Evolutionary conservation across 306 rosid genomes (phyloP), one percentile per base, ranked within the genome.

Genomic region (Elaeagnus macrophylla): DNA sequence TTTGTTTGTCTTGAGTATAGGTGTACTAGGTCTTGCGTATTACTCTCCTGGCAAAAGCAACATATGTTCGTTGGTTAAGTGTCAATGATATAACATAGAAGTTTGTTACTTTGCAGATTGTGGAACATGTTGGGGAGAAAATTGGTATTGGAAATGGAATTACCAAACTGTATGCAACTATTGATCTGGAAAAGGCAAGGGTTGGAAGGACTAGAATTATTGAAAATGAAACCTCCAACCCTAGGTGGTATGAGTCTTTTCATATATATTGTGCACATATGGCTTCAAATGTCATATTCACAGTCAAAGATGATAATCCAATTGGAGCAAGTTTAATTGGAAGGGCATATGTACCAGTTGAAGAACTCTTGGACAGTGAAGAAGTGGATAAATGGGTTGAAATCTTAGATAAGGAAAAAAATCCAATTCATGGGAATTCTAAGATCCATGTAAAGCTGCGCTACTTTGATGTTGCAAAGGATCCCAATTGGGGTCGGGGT

Each of bases 251-350:
- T 7, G 81, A 76, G 51, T 63, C 81, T 72, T 76, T 76, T 60
- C 81, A 76, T 51, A 68, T 76, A 39, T 76, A 76, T 59, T 76
- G 81, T 52, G 81, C 81, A 14, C 81, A 76, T 39, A 10, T 25
- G 57, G 81, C 81, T 56, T 20, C 78, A 57, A 63, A 76, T 60
- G 62, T 76, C 51, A 56, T 68, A 51, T 76, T 76, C 77, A 72
- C 78, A 0, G 69, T 76, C 60, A 76, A 76, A 32, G 75, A 76
- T 57, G 67, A 59, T 55, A 76, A 72, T 17, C 69, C 78, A 12
- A 68, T 76, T 16, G 81, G 81, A 39, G 81, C 81, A 56, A 72
- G 78, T 39, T 37, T 72, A 37, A 76, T 76, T 17, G 81, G 81
- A 65, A 56, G 75, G 45, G 81, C 78, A 7, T 76, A 76, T 60